A percentile compares a stretch with the other conserved stretches of the same genome.
These are phyloP conservation scores for Centaurea solstitialis DNA, from an alignment of 129 eudicot species.

Conservation along the genomic window DNA sequence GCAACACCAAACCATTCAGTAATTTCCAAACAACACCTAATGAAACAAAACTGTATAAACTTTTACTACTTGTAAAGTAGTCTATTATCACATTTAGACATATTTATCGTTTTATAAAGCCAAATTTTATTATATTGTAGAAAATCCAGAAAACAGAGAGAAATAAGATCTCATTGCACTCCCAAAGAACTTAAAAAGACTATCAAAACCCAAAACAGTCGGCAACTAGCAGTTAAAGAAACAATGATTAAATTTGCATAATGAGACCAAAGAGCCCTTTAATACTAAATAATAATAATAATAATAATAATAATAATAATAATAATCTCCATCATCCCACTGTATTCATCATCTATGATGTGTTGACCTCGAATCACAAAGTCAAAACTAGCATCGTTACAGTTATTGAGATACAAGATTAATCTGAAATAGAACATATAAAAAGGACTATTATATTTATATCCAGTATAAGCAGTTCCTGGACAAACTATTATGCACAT, in stretches of 20 bases:
- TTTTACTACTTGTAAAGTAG: too few relatives aligned
- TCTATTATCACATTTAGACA: too few relatives aligned
- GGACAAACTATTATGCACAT: conserved; percentile 43
- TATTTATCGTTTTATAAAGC: too few relatives aligned
- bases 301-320: not conserved
- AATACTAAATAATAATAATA: not conserved
- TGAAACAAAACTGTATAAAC: not conserved
- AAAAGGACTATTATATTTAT: conserved; percentile 19
- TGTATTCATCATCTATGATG: conserved; percentile 13
- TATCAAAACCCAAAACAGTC: too few relatives aligned
- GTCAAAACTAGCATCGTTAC: conserved; percentile 37
- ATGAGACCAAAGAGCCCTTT: conserved; percentile 9
- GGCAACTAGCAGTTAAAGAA: too few relatives aligned
- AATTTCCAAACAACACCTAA: too few relatives aligned
- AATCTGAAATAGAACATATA: conserved; percentile 12
- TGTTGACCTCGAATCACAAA: conserved; percentile 34
- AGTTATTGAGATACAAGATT: conserved; percentile 13
- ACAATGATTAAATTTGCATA: conserved; percentile 15
- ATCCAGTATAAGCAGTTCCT: conserved; percentile 26
- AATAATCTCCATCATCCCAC: conserved; percentile 1
- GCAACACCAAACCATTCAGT: too few relatives aligned
- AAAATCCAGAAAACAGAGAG: too few relatives aligned
- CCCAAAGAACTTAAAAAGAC: too few relatives aligned
- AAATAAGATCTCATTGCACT: too few relatives aligned
- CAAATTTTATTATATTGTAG: too few relatives aligned